Evolutionary conservation across 768 basidiomycete species (phyloP).

Genomic region (Paxillus involutus): DNA sequence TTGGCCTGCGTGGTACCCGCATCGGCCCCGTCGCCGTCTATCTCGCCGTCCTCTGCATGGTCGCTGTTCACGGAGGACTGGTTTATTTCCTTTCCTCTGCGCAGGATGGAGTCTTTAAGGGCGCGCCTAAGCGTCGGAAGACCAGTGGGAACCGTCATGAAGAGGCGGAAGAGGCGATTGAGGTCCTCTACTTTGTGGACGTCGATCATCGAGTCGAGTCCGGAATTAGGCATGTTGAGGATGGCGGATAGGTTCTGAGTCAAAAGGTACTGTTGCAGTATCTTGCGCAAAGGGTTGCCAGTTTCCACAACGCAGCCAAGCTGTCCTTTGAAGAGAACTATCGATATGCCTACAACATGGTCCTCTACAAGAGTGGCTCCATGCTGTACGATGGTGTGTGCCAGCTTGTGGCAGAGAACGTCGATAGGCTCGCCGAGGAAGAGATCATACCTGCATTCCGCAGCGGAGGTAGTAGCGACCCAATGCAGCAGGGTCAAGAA

Average conservation of each 20-base stretch:
- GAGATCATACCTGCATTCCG: constrained; percentile 85
- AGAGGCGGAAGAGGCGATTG: constrained; percentile 76
- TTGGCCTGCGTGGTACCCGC: constrained; percentile 35
- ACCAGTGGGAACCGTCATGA: constrained; percentile 64
- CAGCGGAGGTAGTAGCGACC: constrained; percentile 61
- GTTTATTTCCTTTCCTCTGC: constrained; percentile 81
- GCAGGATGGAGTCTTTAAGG: constrained; percentile 69
- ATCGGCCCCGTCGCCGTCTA: constrained; percentile 35
- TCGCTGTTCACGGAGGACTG: constrained; percentile 49
- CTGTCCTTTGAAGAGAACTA: constrained; percentile 94
- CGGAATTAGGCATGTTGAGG: constrained; percentile 79
- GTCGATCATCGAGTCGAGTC: constrained; percentile 87
- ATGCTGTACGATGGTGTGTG: constrained; percentile 85
- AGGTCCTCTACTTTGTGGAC: constrained; percentile 74
- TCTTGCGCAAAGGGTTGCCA: constrained; percentile 60
- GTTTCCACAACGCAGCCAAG: constrained; percentile 89
- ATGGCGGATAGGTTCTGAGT: constrained; percentile 73
- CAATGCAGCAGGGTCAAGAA: constrained; percentile 75
- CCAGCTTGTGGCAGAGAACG: constrained; percentile 76
- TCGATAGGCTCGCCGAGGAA: constrained; percentile 73
- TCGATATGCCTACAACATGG: constrained; percentile 93
- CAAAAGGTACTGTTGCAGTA: constrained; percentile 77
- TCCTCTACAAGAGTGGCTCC: constrained; percentile 81
- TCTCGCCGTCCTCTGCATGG: constrained; percentile 32
- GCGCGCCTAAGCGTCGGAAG: constrained; percentile 60